phyloP scores from a whole-genome alignment of 768 basidiomycete species.

The Leccinellum luteum region DNA sequence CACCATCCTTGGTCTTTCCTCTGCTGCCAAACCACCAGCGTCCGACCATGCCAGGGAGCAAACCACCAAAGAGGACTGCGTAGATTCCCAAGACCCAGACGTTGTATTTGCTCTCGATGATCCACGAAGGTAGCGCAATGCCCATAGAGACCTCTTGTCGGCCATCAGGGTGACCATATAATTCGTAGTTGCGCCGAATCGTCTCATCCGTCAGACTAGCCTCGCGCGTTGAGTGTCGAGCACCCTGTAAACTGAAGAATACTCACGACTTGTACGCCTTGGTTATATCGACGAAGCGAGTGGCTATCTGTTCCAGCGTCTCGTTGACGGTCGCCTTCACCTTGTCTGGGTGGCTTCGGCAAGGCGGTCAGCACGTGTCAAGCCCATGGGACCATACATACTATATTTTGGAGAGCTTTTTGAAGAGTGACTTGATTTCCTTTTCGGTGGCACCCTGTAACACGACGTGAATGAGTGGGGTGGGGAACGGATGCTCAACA shows the following conservation, averaged over 20 bases:
- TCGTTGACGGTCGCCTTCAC: conserved; percentile 78
- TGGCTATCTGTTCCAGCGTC: conserved; percentile 82
- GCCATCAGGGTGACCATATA: conserved; percentile 94
- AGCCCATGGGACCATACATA: conserved; percentile 28
- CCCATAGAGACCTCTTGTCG: conserved; percentile 94
- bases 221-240: background rate
- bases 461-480: background rate
- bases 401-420: conserved; percentile 87
- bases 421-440: conserved; percentile 94
- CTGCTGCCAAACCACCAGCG: conserved; percentile 97
- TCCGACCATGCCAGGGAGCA: conserved; percentile 84
- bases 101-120: conserved; percentile 88
- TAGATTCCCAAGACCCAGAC: conserved; percentile 89
- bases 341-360: conserved; percentile 91
- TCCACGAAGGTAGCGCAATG: conserved; percentile 92
- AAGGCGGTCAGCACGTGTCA: background rate
- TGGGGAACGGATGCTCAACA: background rate
- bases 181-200: conserved; percentile 84
- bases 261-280: conserved; percentile 93
- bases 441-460: conserved; percentile 69
- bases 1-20: conserved; percentile 87
- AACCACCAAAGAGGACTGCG: conserved; percentile 82
- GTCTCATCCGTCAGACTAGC: conserved; percentile 85
- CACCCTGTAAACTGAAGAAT: no score
- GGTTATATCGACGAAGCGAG: conserved; percentile 87